These are phyloP conservation scores for Lachancea nothofagi DNA, from an alignment of 805 yeast species.

Conservation along the genomic window DNA sequence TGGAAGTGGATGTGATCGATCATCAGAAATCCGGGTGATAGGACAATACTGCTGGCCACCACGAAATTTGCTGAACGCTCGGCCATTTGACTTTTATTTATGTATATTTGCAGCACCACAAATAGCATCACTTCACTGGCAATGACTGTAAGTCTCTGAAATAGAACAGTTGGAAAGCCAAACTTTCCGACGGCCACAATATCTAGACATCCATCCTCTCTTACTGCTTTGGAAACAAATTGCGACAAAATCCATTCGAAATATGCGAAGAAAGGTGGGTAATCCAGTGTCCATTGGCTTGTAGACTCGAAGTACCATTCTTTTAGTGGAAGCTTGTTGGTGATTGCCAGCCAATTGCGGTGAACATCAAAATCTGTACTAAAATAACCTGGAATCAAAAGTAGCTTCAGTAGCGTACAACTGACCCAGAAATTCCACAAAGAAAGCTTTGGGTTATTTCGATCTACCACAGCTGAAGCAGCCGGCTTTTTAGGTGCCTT, in stretches of 20 bases:
- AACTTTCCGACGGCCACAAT: constrained; percentile 60
- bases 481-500: constrained; percentile 4
- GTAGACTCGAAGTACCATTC: constrained; percentile 81
- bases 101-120: constrained; percentile 63
- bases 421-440: constrained; percentile 66
- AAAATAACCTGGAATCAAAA: constrained; percentile 73
- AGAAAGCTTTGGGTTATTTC: constrained; percentile 35
- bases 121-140: constrained; percentile 68
- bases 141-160: constrained; percentile 79
- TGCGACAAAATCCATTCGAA: constrained; percentile 79
- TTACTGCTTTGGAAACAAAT: constrained; percentile 59
- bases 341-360: constrained; percentile 93
- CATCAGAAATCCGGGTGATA: constrained; percentile 85
- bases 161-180: constrained; percentile 73
- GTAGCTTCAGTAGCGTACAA: constrained; percentile 50
- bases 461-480: neutral
- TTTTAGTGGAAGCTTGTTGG: constrained; percentile 62
- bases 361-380: constrained; percentile 98
- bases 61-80: constrained; percentile 51
- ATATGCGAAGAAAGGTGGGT: constrained; percentile 96
- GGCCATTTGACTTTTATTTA: constrained; percentile 42
- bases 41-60: constrained; percentile 70
- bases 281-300: constrained; percentile 90
- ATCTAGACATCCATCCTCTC: constrained; percentile 71
- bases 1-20: constrained; percentile 97